These are phyloP conservation scores for Alternaria brassicae DNA, from an alignment of 2,329 filamentous ascomycete species.

Conservation along the genomic window DNA sequence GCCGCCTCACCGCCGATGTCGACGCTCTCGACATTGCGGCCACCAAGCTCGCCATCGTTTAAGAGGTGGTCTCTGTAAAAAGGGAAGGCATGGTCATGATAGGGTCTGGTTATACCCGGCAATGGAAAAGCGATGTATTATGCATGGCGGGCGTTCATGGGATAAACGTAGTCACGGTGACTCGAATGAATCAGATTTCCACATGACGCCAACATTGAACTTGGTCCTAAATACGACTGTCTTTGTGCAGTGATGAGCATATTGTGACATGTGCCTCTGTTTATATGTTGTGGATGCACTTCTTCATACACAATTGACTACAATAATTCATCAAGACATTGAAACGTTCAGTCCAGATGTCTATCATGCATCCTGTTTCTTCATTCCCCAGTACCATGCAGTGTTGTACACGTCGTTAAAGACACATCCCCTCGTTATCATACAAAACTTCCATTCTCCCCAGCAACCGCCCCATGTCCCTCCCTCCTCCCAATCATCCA, in stretches of 20 bases:
- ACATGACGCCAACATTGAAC: slow-evolving; percentile 36
- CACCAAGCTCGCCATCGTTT: slow-evolving; percentile 98
- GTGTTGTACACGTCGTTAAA: slow-evolving; percentile 16
- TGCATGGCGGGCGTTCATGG: slow-evolving; percentile 49
- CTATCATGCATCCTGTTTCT: not conserved
- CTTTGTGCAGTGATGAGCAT: not conserved
- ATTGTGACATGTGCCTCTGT: not conserved
- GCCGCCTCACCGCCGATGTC: slow-evolving; percentile 92
- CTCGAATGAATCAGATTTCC: slow-evolving; percentile 47
- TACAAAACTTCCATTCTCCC: slow-evolving; percentile 4
- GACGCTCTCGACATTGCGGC: slow-evolving; percentile 99
- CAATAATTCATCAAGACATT: not conserved
- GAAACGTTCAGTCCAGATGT: not conserved
- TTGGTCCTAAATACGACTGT: slow-evolving; percentile 6
- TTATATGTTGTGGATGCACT: not conserved
- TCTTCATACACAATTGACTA: too few relatives aligned
- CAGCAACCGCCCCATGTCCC: not conserved
- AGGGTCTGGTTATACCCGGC: slow-evolving; percentile 45
- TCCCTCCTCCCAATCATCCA: not conserved
- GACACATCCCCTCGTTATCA: slow-evolving; percentile 16
- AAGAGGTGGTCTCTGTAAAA: slow-evolving; percentile 50
- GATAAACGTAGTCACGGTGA: slow-evolving; percentile 48
- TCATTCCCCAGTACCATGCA: not conserved
- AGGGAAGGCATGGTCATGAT: slow-evolving; percentile 34
- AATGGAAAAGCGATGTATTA: slow-evolving; percentile 44